These are phyloP conservation scores for Ophiobolus disseminans DNA, from an alignment of 2,329 filamentous ascomycete genomes.

Conservation along the genomic window DNA sequence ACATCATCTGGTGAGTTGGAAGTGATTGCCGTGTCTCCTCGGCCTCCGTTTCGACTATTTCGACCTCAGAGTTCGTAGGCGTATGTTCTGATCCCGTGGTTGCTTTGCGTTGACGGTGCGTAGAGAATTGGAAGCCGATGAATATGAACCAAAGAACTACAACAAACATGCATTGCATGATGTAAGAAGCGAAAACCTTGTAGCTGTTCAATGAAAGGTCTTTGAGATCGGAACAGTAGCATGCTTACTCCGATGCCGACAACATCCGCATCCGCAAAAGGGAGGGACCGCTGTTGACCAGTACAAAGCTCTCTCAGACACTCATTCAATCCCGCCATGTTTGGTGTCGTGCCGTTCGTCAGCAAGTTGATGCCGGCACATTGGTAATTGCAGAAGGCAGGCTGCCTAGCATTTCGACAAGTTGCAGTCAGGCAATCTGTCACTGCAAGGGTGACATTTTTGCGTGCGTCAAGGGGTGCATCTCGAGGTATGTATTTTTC, in stretches of 20 bases:
- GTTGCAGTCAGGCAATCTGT: conserved; percentile 25
- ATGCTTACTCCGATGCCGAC: conserved; percentile 25
- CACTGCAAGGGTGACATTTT: conserved; percentile 13
- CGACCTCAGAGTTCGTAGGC: background rate
- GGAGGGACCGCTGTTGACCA: conserved; percentile 12
- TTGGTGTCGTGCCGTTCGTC: conserved; percentile 16
- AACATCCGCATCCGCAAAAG: conserved; percentile 26
- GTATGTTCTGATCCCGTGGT: background rate
- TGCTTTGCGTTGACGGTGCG: too few species aligned
- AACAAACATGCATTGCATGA: conserved; percentile 30
- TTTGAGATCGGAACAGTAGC: background rate
- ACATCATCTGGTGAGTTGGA: conserved; percentile 5
- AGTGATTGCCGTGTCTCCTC: background rate
- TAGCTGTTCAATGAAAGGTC: background rate
- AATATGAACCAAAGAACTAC: conserved; percentile 21
- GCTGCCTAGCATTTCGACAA: conserved; percentile 18
- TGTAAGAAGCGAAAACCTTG: conserved; percentile 31
- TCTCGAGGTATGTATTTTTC: conserved; percentile 8
- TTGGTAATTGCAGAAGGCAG: background rate
- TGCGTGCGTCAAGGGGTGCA: conserved; percentile 3
- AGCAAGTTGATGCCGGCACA: conserved; percentile 21
- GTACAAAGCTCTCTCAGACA: conserved; percentile 19
- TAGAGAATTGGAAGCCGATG: conserved; percentile 3
- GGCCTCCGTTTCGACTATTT: too few species aligned
- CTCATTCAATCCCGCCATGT: conserved; percentile 17